These are phyloP conservation scores for Saccharomycopsis sp. DNA, from an alignment of 805 yeast species.

Conservation along the genomic window DNA sequence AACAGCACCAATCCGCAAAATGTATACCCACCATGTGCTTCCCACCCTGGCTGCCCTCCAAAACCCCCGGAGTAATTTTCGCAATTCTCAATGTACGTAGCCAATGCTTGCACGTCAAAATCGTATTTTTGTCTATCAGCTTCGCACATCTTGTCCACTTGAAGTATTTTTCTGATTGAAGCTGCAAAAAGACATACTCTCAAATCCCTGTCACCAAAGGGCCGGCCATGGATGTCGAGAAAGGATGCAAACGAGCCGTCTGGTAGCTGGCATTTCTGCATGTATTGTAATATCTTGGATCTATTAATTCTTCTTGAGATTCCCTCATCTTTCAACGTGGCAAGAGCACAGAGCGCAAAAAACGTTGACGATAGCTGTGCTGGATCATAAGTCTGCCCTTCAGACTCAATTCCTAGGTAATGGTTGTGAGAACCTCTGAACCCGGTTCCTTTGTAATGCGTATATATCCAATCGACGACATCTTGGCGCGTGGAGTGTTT, in stretches of 20 bases:
- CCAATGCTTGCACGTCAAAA: conserved; percentile 36
- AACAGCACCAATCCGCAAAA: conserved; percentile 73
- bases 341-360: conserved; percentile 55
- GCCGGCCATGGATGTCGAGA: conserved; percentile 28
- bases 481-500: conserved; percentile 24
- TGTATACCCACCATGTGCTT: conserved; percentile 81
- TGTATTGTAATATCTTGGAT: conserved; percentile 40
- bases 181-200: conserved; percentile 69
- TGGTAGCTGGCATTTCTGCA: conserved; percentile 50
- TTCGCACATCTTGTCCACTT: conserved; percentile 28
- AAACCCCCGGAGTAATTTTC: conserved; percentile 62
- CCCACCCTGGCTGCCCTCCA: conserved; percentile 42
- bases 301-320: conserved; percentile 31
- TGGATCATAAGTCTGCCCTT: conserved; percentile 37
- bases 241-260: conserved; percentile 51
- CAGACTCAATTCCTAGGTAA: conserved; percentile 20
- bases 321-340: conserved; percentile 40
- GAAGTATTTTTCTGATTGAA: conserved; percentile 46
- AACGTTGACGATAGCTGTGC: conserved; percentile 69
- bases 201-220: conserved; percentile 58
- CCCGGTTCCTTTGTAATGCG: conserved; percentile 38
- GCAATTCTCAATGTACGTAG: conserved; percentile 30
- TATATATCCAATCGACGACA: conserved; percentile 37
- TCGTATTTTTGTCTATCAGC: conserved; percentile 26
- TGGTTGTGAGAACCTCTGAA: conserved; percentile 54